phyloP scores from a whole-genome alignment of 2,329 filamentous ascomycete genomes.

The Pseudopithomyces maydicus region DNA sequence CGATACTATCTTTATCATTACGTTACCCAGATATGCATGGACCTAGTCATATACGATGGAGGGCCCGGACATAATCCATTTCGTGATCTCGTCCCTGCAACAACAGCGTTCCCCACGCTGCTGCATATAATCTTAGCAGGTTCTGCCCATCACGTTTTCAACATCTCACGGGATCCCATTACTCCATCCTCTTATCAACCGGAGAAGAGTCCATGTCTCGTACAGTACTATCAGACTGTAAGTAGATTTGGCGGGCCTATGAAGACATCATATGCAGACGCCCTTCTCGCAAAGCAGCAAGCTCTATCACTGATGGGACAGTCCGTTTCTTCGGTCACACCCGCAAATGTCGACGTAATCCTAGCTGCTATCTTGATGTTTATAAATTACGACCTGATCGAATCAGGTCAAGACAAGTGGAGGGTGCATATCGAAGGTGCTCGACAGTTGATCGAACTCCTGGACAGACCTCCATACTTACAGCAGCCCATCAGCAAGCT shows the following conservation, averaged over 20 bases:
- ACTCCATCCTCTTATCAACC: constrained; percentile 38
- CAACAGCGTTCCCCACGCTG: constrained; percentile 51
- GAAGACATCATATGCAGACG: constrained; percentile 39
- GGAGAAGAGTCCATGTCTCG: constrained; percentile 37
- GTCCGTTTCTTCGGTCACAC: constrained; percentile 32
- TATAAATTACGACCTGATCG: constrained; percentile 56
- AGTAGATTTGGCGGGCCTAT: constrained; percentile 44
- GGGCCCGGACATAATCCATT: constrained; percentile 53
- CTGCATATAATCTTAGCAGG: constrained; percentile 54
- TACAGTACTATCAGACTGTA: constrained; percentile 43
- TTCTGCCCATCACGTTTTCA: constrained; percentile 54
- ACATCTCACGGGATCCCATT: constrained; percentile 43
- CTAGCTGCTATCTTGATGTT: constrained; percentile 55
- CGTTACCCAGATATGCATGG: constrained; percentile 58
- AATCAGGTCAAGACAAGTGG: constrained; percentile 58
- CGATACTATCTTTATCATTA: constrained; percentile 56
- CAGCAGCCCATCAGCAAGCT: constrained; percentile 38
- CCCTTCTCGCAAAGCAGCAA: constrained; percentile 55
- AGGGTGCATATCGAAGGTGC: constrained; percentile 58
- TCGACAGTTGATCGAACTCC: constrained; percentile 51
- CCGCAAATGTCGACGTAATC: constrained; percentile 47
- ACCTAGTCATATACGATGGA: constrained; percentile 56
- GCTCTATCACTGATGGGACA: constrained; percentile 51
- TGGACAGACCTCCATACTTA: constrained; percentile 36
- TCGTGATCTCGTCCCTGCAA: constrained; percentile 54